phyloP scores from a whole-genome alignment of 2,329 filamentous ascomycete genomes.

The Colletotrichum coccodes region DNA sequence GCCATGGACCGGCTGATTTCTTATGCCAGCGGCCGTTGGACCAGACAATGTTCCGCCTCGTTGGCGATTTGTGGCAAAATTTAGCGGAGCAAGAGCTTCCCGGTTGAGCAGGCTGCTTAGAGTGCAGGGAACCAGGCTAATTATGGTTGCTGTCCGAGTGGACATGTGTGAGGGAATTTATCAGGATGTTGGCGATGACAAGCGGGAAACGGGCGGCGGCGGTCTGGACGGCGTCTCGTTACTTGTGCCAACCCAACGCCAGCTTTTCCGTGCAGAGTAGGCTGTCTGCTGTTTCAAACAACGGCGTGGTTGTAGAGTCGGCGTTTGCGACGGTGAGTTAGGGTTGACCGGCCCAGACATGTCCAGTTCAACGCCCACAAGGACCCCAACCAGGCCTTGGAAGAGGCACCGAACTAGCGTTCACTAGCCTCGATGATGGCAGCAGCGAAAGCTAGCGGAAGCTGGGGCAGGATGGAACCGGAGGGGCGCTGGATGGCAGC shows the following conservation, averaged over 20 bases:
- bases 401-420: not conserved
- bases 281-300: not conserved
- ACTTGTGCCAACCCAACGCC: not conserved
- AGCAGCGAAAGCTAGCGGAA: slow-evolving; percentile 2
- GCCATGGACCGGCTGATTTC: slow-evolving; percentile 4
- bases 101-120: slow-evolving; percentile 15
- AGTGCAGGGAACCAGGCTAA: slow-evolving; percentile 29
- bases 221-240: slow-evolving; percentile 15
- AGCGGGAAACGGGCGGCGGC: slow-evolving; percentile 5
- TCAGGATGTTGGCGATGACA: slow-evolving; percentile 14
- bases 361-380: slow-evolving; percentile 9
- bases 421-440: not conserved
- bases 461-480: slow-evolving; percentile 2
- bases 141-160: slow-evolving; percentile 28
- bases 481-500: not conserved
- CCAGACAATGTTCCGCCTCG: slow-evolving; percentile 4
- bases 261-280: too few species aligned
- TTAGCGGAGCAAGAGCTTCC: slow-evolving; percentile 10
- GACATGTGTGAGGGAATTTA: slow-evolving; percentile 34
- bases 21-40: slow-evolving; percentile 2
- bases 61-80: slow-evolving; percentile 28
- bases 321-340: slow-evolving; percentile 21
- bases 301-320: not conserved
- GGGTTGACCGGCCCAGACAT: slow-evolving; percentile 17
- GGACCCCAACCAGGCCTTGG: not conserved